These are phyloP conservation scores for Annona squamosa DNA, from an alignment of 164 flowering plant genomes.

Conservation along the genomic window DNA sequence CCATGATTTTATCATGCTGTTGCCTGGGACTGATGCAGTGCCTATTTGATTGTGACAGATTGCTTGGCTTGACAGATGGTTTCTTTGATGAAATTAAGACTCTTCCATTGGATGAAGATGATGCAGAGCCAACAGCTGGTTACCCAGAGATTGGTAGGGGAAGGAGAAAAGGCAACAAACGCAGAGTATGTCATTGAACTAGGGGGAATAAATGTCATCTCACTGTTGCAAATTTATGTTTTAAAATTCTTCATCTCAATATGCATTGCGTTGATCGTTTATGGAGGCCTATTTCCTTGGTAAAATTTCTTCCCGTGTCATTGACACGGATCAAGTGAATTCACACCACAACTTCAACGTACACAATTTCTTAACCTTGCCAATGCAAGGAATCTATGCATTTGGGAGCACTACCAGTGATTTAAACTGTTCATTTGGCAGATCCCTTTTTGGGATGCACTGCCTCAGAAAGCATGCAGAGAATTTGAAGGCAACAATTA, in stretches of 20 bases:
- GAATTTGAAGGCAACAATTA: not conserved
- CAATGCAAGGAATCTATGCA: not conserved
- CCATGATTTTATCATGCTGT: not conserved
- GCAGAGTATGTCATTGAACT: conserved; percentile 42
- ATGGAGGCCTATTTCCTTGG: not conserved
- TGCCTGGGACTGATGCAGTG: not conserved
- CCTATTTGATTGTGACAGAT: conserved; percentile 31
- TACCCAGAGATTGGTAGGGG: conserved; percentile 20
- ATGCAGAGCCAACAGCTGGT: conserved; percentile 19
- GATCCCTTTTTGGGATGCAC: not conserved
- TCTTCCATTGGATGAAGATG: conserved; percentile 43
- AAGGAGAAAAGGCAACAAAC: conserved; percentile 43
- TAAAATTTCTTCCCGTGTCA: not conserved
- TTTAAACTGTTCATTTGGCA: not conserved
- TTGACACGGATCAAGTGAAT: not conserved
- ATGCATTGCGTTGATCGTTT: not conserved
- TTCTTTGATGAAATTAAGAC: conserved; percentile 62
- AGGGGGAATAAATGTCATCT: not conserved
- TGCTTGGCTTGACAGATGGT: conserved; percentile 60
- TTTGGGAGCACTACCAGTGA: not conserved
- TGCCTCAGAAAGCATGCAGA: not conserved
- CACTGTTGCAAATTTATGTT: not conserved
- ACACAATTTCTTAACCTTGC: not conserved
- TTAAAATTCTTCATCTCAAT: not conserved
- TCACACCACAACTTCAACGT: not conserved